These are phyloP conservation scores for Penicillium sclerotigenum DNA, from an alignment of 2,329 filamentous ascomycete species.

Conservation along the genomic window DNA sequence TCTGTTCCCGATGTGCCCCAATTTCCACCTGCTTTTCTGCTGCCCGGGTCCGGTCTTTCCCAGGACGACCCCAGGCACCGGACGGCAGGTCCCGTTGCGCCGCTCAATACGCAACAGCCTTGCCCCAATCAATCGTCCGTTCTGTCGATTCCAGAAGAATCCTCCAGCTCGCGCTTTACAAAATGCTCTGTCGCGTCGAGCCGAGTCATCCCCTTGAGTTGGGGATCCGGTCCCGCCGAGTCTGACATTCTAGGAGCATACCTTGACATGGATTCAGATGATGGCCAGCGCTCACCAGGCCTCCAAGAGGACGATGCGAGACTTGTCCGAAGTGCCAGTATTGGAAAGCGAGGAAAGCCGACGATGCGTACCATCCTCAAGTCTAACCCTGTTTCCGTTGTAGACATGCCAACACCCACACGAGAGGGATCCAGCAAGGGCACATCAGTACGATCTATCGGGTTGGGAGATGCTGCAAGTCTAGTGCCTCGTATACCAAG, in stretches of 20 bases:
- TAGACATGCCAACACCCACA: conserved; percentile 8
- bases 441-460: not conserved
- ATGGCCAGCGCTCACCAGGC: conserved; percentile 14
- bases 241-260: conserved; percentile 46
- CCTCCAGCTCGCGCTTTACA: conserved; percentile 50
- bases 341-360: conserved; percentile 43
- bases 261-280: conserved; percentile 30
- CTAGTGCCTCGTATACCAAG: conserved; percentile 7
- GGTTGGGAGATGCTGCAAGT: conserved; percentile 1
- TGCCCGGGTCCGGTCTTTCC: conserved; percentile 20
- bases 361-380: conserved; percentile 42
- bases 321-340: conserved; percentile 42
- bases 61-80: conserved; percentile 26
- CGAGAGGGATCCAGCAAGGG: conserved; percentile 5
- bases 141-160: conserved; percentile 73
- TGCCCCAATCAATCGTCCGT: conserved; percentile 64
- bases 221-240: conserved; percentile 52
- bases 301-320: conserved; percentile 23
- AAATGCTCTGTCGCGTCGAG: conserved; percentile 65
- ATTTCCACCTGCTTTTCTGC: conserved; percentile 18
- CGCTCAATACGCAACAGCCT: conserved; percentile 29
- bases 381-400: conserved; percentile 21
- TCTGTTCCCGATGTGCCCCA: conserved; percentile 32
- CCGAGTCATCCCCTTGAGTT: conserved; percentile 67
- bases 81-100: conserved; percentile 31